Evolutionary conservation across 495 filamentous ascomycete genomes (phyloP), one percentile per base, ranked within the genome.

Genomic region (Tuber melanosporum): DNA sequence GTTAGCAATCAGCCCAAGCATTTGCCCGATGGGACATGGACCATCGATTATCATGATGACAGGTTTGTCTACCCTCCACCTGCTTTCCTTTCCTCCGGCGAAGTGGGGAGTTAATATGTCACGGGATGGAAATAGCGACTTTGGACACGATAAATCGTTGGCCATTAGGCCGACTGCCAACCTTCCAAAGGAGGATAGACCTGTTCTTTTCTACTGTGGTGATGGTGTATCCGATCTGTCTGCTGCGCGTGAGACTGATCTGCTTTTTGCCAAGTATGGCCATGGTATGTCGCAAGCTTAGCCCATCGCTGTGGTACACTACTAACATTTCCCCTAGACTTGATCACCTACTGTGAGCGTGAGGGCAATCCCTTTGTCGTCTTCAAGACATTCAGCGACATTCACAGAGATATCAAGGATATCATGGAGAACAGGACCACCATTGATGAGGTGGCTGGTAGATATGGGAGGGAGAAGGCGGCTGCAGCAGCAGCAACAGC

Each of bases 71-170:
- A 66, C 12, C 14, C 57, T 4, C 36, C 4, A 17, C 12, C 57
- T 17, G 7, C 57, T 66, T 62, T 47, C 41, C 19, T 46, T 49
- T 19, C 36, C 26, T 43, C 20, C 9, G n/a, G 69, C 19, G 46
- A 49, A 8, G 36, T 26, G 44, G 0, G 41, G 20, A 72, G 10
- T 6, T 77, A 49, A 9, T 17, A 44, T 36, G 77, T 84, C 70
- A 86, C 77, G 66, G 70, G 49, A 76, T 49, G 77, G 57, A 47
- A 74, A 52, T 71, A 95, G 92, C 80, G 88, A 89, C 71, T 95
- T 94, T 80, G 95, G 95, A 15, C 95, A 99, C 80, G 95, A 99
- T 87, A 98, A 99, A 88, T 92, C 90, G 44, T 85, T 93, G 49
- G 92, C 92, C 78, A 94, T 99, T 81, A 90, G 92, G 79, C 92